Percentiles rank a stretch among this genome's conserved stretches.
Conservation (phyloP, 192 early-diverging fungal genomes). For the Backusella parvicylindrica region DNA sequence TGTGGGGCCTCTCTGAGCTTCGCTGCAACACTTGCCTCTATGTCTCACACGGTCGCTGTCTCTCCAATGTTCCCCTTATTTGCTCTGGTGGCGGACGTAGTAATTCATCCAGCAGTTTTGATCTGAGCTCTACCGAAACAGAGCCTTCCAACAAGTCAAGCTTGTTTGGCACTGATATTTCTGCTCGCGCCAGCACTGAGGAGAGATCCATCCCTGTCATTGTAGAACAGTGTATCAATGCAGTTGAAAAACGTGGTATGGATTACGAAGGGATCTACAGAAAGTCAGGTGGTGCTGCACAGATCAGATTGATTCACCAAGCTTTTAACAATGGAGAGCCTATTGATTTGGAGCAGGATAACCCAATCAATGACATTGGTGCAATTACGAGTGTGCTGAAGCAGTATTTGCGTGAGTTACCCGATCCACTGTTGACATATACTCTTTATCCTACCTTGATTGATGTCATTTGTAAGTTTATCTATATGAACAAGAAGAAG, state of each 20-base stretch:
- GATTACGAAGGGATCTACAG: conserved; percentile 76
- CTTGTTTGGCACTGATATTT: conserved; percentile 64
- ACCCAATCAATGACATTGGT: conserved; percentile 60
- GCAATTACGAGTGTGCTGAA: conserved; percentile 71
- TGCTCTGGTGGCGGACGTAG: not conserved
- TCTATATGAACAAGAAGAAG: not conserved
- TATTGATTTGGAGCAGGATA: conserved; percentile 41
- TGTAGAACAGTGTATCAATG: conserved; percentile 61
- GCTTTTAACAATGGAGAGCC: conserved; percentile 54
- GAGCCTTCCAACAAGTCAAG: not conserved
- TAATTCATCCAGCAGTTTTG: not conserved
- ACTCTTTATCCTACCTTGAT: conserved; percentile 62
- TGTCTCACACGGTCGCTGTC: conserved; percentile 38
- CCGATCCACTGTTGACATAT: conserved; percentile 66
- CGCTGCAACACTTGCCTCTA: conserved; percentile 40
- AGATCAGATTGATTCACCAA: conserved; percentile 57
- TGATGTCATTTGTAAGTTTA: conserved; percentile 41
- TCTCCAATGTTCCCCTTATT: conserved; percentile 3
- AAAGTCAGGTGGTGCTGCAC: conserved; percentile 66
- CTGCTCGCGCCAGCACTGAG: conserved; percentile 52
- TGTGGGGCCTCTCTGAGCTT: conserved; percentile 43
- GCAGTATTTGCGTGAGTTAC: conserved; percentile 70
- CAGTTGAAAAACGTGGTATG: conserved; percentile 58
- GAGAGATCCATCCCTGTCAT: conserved; percentile 57
- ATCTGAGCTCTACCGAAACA: not conserved